A percentile compares a stretch with the other conserved stretches of the same genome.
Conservation (phyloP, 2,329 filamentous ascomycete genomes). For the Penicillium concentricum region DNA sequence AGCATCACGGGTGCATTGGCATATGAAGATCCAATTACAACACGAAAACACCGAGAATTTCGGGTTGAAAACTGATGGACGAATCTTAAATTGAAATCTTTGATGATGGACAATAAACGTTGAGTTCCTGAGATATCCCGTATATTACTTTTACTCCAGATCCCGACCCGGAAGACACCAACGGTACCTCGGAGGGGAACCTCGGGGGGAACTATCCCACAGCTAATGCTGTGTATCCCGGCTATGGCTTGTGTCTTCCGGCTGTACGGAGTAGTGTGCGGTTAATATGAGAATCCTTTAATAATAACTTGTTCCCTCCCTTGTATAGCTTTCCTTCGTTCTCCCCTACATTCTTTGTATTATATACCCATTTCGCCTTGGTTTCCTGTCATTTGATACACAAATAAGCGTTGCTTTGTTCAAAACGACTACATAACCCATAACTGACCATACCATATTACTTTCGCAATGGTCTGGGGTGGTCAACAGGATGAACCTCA, state of each 20-base stretch:
- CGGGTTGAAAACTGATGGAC: background rate
- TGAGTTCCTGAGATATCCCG: background rate
- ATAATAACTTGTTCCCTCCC: slow-evolving; percentile 5
- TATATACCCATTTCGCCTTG: background rate
- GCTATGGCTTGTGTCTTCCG: slow-evolving; percentile 20
- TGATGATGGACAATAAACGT: background rate
- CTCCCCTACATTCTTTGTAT: background rate
- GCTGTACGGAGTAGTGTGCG: slow-evolving; percentile 16
- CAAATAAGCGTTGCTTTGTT: background rate
- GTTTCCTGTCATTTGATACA: background rate
- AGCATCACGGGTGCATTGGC: background rate
- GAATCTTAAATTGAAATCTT: background rate
- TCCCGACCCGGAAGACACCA: slow-evolving; percentile 5
- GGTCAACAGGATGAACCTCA: slow-evolving; percentile 20
- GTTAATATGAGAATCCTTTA: slow-evolving; percentile 7
- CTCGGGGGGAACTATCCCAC: slow-evolving; percentile 24
- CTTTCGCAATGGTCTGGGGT: slow-evolving; percentile 34
- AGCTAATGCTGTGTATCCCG: slow-evolving; percentile 18
- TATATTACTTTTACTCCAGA: background rate
- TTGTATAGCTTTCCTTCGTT: slow-evolving; percentile 2
- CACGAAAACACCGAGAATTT: background rate
- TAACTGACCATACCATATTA: background rate
- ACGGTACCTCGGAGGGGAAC: slow-evolving; percentile 24
- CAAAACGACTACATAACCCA: background rate
- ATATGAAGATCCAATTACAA: background rate